phyloP scores from a whole-genome alignment of 345 rosid genomes.

The Boechera retrofracta region DNA sequence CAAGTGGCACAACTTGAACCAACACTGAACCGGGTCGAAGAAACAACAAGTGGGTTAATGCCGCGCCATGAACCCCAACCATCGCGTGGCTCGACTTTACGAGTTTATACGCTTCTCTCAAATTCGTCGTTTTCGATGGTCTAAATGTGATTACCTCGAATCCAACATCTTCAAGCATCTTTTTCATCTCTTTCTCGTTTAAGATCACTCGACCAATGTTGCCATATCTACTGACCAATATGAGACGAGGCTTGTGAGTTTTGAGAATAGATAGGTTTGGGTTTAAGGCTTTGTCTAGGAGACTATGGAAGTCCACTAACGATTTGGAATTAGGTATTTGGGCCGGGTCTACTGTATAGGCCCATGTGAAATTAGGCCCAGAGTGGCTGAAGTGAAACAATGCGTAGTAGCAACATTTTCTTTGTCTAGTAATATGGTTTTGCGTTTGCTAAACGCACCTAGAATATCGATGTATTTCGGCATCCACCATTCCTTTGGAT shows the following conservation, averaged over 20 bases:
- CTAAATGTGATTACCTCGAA: constrained; percentile 53
- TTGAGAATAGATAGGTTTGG: background rate
- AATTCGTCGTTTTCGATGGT: constrained; percentile 38
- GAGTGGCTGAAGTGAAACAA: constrained; percentile 55
- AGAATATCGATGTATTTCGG: constrained; percentile 52
- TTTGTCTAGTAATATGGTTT: constrained; percentile 48
- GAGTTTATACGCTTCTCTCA: constrained; percentile 48
- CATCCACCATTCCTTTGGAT: constrained; percentile 67
- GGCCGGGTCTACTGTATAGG: constrained; percentile 46
- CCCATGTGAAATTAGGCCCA: constrained; percentile 67
- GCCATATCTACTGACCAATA: constrained; percentile 44
- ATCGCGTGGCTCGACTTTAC: constrained; percentile 60
- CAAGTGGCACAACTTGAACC: constrained; percentile 63
- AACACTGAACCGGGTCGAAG: constrained; percentile 58
- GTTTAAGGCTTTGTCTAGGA: constrained; percentile 50
- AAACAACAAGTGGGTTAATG: constrained; percentile 59
- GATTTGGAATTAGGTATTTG: constrained; percentile 49
- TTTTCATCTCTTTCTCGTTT: constrained; percentile 43
- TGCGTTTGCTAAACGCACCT: constrained; percentile 50
- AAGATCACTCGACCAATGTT: constrained; percentile 45
- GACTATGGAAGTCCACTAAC: constrained; percentile 47
- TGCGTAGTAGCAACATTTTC: constrained; percentile 50
- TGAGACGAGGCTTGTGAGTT: constrained; percentile 28
- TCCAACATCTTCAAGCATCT: constrained; percentile 49
- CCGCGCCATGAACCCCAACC: constrained; percentile 73